Percentiles rank a stretch among this genome's conserved stretches.
phyloP scores from a whole-genome alignment of 2,329 filamentous ascomycete genomes.

The Pleurostoma richardsiae region DNA sequence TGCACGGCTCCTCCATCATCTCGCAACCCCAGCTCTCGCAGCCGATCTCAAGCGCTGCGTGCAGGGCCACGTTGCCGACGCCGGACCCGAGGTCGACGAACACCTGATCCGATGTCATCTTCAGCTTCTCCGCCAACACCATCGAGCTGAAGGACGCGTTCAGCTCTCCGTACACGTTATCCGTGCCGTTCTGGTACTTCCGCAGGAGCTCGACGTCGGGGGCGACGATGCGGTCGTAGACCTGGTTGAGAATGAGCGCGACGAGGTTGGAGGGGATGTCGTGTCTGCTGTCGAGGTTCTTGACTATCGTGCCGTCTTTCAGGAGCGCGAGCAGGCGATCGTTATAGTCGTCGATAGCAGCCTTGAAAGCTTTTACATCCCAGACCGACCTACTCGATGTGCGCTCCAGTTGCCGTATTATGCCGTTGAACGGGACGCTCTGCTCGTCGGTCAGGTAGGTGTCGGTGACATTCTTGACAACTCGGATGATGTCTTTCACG shows the following conservation, averaged over 20 bases:
- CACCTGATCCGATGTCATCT: constrained; percentile 75
- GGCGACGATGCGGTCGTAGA: constrained; percentile 89
- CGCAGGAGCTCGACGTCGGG: constrained; percentile 78
- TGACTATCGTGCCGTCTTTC: constrained; percentile 64
- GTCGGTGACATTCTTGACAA: constrained; percentile 64
- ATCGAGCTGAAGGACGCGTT: constrained; percentile 77
- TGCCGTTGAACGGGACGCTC: constrained; percentile 63
- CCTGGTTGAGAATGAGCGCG: constrained; percentile 77
- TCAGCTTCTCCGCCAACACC: constrained; percentile 71
- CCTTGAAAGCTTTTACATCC: constrained; percentile 62
- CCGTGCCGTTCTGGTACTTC: constrained; percentile 83
- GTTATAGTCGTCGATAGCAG: constrained; percentile 75
- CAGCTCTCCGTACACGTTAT: constrained; percentile 93
- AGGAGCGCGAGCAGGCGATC: constrained; percentile 59
- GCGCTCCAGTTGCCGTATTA: constrained; percentile 71
- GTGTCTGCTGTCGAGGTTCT: constrained; percentile 64
- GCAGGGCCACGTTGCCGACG: constrained; percentile 91
- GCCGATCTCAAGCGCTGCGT: constrained; percentile 87
- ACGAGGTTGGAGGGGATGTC: constrained; percentile 68
- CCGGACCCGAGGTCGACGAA: constrained; percentile 95
- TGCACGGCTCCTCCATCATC: constrained; percentile 87
- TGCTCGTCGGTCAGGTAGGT: constrained; percentile 73
- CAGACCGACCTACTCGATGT: constrained; percentile 64
- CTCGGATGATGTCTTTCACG: constrained; percentile 65
- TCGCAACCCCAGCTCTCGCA: constrained; percentile 96